Evolutionary conservation across 2,329 filamentous ascomycete genomes (phyloP).

Genomic region (Ophiostoma angusticollis): DNA sequence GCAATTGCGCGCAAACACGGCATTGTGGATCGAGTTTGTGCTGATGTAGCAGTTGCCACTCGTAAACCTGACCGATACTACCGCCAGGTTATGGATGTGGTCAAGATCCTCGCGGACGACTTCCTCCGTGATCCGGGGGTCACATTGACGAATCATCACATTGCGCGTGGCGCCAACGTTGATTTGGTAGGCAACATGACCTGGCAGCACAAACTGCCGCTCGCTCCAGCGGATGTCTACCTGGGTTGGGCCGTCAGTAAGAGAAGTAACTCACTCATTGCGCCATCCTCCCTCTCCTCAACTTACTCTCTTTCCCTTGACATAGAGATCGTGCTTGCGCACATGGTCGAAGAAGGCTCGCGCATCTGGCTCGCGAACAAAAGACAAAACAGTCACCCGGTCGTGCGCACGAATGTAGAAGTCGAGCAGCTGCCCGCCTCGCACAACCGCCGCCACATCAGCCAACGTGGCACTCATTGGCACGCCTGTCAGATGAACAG

Average conservation of each 20-base stretch:
- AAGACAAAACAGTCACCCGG: constrained; percentile 53
- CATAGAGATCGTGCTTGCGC: constrained; percentile 52
- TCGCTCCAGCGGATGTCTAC: constrained; percentile 58
- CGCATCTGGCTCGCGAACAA: constrained; percentile 51
- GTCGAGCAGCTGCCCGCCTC: constrained; percentile 59
- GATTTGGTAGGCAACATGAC: constrained; percentile 53
- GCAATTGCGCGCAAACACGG: constrained; percentile 63
- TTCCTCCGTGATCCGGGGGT: constrained; percentile 45
- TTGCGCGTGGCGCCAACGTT: constrained; percentile 58
- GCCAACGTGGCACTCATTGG: constrained; percentile 48
- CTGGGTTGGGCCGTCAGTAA: constrained; percentile 27
- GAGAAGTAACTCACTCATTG: too few relatives aligned
- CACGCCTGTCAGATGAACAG: constrained; percentile 50
- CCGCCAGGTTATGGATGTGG: constrained; percentile 67
- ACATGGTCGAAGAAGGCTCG: constrained; percentile 51
- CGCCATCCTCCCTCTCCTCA: constrained; percentile 50
- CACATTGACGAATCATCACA: constrained; percentile 51
- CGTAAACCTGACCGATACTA: constrained; percentile 51
- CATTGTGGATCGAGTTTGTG: constrained; percentile 65
- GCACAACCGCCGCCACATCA: constrained; percentile 51
- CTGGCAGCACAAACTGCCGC: constrained; percentile 52
- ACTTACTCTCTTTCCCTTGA: constrained; percentile 54
- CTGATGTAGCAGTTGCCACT: constrained; percentile 52
- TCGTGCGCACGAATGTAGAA: constrained; percentile 49
- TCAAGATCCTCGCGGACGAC: constrained; percentile 60